A percentile compares a stretch with the other conserved stretches of the same genome.
Evolutionary conservation across 257 asterid species (phyloP).

Genomic region (Solanum pimpinellifolium): DNA sequence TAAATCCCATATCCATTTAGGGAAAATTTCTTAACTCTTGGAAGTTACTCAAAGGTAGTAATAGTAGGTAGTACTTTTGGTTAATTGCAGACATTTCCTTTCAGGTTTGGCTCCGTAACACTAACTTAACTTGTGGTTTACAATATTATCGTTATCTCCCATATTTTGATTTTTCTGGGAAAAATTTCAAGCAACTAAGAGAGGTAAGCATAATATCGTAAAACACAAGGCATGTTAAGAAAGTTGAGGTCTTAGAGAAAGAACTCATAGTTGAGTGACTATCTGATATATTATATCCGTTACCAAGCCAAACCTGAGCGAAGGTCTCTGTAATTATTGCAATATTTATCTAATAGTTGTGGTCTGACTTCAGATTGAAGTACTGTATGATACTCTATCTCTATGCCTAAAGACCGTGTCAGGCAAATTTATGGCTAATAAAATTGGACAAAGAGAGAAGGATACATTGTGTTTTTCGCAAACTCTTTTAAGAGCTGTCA

Average conservation of each 20-base stretch:
- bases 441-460: background rate
- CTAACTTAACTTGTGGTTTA: background rate
- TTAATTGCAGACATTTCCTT: background rate
- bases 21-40: background rate
- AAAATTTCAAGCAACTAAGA: background rate
- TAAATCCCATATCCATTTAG: background rate
- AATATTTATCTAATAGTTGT: background rate
- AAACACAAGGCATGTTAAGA: background rate
- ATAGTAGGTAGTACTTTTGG: background rate
- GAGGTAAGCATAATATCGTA: background rate
- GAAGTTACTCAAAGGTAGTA: background rate
- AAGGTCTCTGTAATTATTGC: background rate
- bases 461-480: background rate
- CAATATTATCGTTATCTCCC: background rate
- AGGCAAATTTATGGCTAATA: background rate
- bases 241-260: too few relatives aligned
- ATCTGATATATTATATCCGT: background rate
- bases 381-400: background rate
- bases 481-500: background rate
- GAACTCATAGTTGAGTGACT: too few relatives aligned
- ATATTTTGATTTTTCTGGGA: background rate
- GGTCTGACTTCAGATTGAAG: background rate
- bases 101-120: background rate
- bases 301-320: background rate
- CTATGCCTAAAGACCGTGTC: background rate